Evolutionary conservation across 2,329 filamentous ascomycete genomes (phyloP).

Genomic region (Chaetomium globosum): DNA sequence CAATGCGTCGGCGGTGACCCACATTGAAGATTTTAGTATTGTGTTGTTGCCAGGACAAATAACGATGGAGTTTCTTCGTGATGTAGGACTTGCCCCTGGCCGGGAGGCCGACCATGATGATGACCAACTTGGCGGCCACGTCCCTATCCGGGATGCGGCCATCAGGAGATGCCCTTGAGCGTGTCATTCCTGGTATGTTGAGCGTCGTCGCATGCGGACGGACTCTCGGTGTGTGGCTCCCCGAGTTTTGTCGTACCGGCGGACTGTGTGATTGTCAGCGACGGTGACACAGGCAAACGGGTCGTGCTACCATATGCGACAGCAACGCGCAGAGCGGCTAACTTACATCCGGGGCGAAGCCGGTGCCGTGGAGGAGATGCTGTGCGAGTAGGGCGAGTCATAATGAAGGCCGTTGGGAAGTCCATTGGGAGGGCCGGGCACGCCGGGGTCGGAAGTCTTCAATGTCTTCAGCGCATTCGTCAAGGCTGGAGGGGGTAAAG

Average conservation of each 20-base stretch:
- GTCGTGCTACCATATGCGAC: neutral
- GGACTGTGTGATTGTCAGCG: conserved; percentile 51
- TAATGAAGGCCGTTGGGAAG: conserved; percentile 44
- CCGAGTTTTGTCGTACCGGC: conserved; percentile 72
- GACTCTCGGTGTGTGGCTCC: conserved; percentile 73
- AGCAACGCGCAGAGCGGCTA: neutral
- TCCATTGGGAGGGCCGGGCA: conserved; percentile 40
- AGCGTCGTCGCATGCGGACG: conserved; percentile 87
- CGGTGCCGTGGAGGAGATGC: conserved; percentile 61
- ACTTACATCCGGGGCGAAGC: conserved; percentile 62
- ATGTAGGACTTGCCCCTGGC: conserved; percentile 98
- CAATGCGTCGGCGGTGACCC: conserved; percentile 82
- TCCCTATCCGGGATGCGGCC: conserved; percentile 91
- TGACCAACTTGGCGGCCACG: conserved; percentile 93
- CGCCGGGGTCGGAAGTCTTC: conserved; percentile 46
- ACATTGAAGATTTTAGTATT: conserved; percentile 97
- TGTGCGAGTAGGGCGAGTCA: conserved; percentile 59
- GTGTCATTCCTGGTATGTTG: conserved; percentile 94
- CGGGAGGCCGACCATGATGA: conserved; percentile 96
- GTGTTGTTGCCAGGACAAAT: conserved; percentile 96
- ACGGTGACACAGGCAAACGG: conserved; percentile 1
- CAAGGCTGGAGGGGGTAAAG: conserved; percentile 34
- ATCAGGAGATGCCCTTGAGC: conserved; percentile 92
- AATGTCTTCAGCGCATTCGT: conserved; percentile 44
- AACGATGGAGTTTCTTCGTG: conserved; percentile 94